These are phyloP conservation scores for Colletotrichum horii DNA, from an alignment of 2,329 filamentous ascomycete genomes.

Conservation along the genomic window DNA sequence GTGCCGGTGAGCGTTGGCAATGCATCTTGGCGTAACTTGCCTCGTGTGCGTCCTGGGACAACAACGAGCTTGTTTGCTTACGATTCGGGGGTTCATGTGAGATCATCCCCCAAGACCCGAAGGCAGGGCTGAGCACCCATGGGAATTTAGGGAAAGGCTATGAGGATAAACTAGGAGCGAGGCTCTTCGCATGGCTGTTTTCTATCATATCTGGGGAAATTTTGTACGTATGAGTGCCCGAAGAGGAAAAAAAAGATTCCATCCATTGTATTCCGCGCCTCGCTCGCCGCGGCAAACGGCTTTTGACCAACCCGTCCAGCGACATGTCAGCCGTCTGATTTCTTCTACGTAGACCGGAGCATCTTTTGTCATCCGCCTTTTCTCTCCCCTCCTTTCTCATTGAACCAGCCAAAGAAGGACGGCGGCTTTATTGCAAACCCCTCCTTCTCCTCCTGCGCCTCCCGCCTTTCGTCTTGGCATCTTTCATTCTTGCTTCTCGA, in stretches of 20 bases:
- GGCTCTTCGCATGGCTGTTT: not conserved
- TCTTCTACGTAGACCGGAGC: not conserved
- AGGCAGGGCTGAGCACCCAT: not conserved
- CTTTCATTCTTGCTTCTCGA: not conserved
- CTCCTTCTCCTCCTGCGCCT: not conserved
- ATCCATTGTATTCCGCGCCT: not conserved
- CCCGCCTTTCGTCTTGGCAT: slow-evolving; percentile 1
- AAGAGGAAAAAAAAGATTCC: not conserved
- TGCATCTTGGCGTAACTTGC: not conserved
- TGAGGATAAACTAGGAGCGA: not conserved
- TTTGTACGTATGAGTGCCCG: not conserved
- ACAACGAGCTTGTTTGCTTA: not conserved
- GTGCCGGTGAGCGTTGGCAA: not conserved
- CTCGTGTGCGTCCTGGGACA: not conserved
- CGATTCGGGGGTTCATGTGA: not conserved
- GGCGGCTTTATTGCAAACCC: not conserved
- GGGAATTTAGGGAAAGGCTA: not conserved
- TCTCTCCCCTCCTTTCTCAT: not conserved
- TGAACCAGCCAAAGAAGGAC: not conserved
- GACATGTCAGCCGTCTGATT: not conserved
- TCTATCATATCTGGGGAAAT: not conserved
- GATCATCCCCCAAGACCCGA: not conserved
- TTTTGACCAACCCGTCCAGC: not conserved
- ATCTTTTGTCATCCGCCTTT: not conserved
- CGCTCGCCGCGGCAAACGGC: not conserved